phyloP scores from a whole-genome alignment of 495 filamentous ascomycete genomes.

The Neurospora sp. region DNA sequence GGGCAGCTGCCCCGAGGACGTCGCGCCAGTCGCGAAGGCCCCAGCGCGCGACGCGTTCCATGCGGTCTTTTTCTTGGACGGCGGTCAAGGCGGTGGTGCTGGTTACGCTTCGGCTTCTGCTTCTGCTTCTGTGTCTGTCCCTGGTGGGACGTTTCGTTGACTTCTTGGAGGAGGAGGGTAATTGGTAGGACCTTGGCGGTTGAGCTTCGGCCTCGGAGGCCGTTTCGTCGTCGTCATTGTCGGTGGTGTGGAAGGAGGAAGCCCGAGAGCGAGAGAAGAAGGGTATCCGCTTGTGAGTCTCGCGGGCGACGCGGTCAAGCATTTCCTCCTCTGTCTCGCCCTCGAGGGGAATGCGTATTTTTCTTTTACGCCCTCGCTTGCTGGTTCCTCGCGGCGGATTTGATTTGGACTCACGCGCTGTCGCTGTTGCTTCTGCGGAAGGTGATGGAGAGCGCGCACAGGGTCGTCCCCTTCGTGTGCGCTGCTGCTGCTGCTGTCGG shows the following conservation, averaged over 20 bases:
- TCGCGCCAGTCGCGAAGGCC: slow-evolving; percentile 69
- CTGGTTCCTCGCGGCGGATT: neutral
- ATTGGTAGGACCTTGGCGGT: neutral
- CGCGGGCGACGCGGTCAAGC: slow-evolving; percentile 29
- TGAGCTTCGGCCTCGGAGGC: neutral
- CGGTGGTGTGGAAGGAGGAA: neutral
- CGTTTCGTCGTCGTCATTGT: neutral
- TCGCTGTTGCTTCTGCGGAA: neutral
- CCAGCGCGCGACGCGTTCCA: slow-evolving; percentile 20
- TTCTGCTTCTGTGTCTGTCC: neutral
- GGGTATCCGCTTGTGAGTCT: slow-evolving; percentile 17
- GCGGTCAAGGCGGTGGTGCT: neutral
- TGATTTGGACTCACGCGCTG: neutral
- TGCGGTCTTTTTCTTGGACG: neutral
- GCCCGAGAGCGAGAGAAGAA: neutral
- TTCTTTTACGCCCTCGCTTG: slow-evolving; percentile 25
- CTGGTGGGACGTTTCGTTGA: neutral
- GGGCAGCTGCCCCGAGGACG: slow-evolving; percentile 61
- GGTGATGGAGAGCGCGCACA: neutral
- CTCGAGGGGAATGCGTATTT: slow-evolving; percentile 24
- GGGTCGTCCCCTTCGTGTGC: neutral
- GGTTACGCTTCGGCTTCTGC: neutral
- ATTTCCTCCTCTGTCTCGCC: slow-evolving; percentile 36
- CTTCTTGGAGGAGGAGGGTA: neutral
- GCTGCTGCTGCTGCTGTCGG: neutral